Percentiles rank a stretch among this genome's conserved stretches.
Evolutionary conservation across 768 basidiomycete species (phyloP).

Genomic region (Pleurotus platypus): DNA sequence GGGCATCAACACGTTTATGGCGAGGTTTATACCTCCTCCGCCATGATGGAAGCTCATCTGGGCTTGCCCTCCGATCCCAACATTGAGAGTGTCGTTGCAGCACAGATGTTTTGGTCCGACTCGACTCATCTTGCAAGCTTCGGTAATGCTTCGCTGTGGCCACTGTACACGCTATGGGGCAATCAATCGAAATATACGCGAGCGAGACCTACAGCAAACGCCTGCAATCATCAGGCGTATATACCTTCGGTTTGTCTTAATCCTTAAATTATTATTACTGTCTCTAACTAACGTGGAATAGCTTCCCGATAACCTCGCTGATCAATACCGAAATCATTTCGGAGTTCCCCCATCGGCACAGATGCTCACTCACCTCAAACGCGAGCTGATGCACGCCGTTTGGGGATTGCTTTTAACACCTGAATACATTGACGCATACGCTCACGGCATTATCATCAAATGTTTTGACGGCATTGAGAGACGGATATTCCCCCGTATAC

Average conservation of each 20-base stretch:
- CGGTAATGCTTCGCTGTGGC: constrained; percentile 28
- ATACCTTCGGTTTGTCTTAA: constrained; percentile 30
- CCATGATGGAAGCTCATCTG: constrained; percentile 3
- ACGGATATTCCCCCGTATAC: neutral
- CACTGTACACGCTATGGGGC: constrained; percentile 26
- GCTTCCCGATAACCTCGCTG: constrained; percentile 5
- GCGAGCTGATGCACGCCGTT: constrained; percentile 10
- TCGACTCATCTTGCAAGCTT: constrained; percentile 28
- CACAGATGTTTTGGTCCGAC: constrained; percentile 28
- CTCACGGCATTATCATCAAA: constrained; percentile 5
- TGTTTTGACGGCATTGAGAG: constrained; percentile 6
- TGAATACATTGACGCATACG: constrained; percentile 6
- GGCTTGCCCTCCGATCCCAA: neutral
- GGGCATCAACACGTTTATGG: neutral
- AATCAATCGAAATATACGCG: constrained; percentile 38
- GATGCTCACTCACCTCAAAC: constrained; percentile 6
- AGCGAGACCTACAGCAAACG: constrained; percentile 20
- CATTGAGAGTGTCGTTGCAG: constrained; percentile 16
- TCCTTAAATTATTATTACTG: no score
- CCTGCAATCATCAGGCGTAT: constrained; percentile 39
- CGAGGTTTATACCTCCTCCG: constrained; percentile 5
- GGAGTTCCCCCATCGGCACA: neutral
- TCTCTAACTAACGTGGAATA: neutral
- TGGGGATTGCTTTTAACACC: neutral
- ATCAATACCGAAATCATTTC: neutral